Evolutionary conservation across 441 rosid species (phyloP), one percentile per base, ranked within the genome.

Genomic region (Euphorbia corollata): DNA sequence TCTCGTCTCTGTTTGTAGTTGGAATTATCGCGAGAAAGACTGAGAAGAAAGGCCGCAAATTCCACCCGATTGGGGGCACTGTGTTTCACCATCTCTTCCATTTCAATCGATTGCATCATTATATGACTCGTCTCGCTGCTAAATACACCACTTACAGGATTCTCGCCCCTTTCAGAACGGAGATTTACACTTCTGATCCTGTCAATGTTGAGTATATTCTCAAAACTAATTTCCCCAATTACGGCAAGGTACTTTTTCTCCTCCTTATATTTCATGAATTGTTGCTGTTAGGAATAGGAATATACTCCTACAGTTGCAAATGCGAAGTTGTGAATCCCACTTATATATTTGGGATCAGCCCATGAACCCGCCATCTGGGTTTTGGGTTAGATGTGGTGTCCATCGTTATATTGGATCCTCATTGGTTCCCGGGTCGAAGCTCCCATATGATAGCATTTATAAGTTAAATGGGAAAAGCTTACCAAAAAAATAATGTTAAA

Each of bases 101-200:
- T 80, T 87, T 87, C 89, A 68, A 74, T 20, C 77, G 85, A 36
- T 53, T 87, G 64, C 89, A 87, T 56, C 80, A 87, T 80, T 83
- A 83, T 72, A 85, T 85, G 89, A 81, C 89, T 54, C 68, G 75
- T 59, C 84, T 82, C 47, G 86, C 86, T 2, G 55, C 54, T 61
- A 74, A 69, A 47, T 43, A 82, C 71, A 68, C 20, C 55, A 82
- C 88, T 32, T 84, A 82, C 82, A 68, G 88, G 58, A 67, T 82
- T 24, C 54, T 84, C 48, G 15, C 55, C 59, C 84, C 75, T 54
- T 71, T 77, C 39, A 68, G 86, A 64, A 75, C 32, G 71, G 89
- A 86, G 78, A 30, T 86, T 43, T 86, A 84, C 71, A 83, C 85
- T 55, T 60, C 85, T 8, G 87, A 86, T 23, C 89, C 92, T 0